Conservation (phyloP, 2,329 filamentous ascomycete species). For the Calonectria naviculata region DNA sequence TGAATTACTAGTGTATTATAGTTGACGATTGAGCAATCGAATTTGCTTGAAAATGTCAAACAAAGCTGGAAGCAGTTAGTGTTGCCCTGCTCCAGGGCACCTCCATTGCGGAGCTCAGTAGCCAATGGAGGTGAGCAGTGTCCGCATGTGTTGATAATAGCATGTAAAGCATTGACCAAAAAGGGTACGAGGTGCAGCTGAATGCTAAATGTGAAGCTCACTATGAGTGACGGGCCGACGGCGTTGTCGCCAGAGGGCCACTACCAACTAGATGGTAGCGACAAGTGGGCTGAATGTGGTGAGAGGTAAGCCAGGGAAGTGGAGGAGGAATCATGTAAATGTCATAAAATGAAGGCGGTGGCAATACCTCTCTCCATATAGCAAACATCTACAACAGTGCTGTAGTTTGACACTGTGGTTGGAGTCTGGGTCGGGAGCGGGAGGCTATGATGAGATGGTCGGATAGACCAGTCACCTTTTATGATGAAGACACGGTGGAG, state of each 20-base stretch:
- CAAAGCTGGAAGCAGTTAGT: conserved; percentile 31
- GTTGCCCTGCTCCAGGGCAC: neutral
- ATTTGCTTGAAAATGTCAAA: conserved; percentile 24
- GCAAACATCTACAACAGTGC: conserved; percentile 1
- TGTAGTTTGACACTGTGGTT: conserved; percentile 16
- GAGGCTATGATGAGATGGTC: conserved; percentile 6
- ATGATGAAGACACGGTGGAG: conserved; percentile 1
- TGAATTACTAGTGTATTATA: conserved; percentile 13
- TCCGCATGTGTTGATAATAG: conserved; percentile 7
- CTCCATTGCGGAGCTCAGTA: no score
- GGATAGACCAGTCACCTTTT: conserved; percentile 9
- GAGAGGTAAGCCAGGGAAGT: neutral
- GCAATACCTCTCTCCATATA: neutral
- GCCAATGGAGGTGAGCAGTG: conserved; percentile 12
- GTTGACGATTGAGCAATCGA: conserved; percentile 23
- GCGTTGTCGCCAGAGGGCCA: neutral
- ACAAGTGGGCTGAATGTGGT: neutral
- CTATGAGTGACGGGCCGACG: conserved; percentile 2
- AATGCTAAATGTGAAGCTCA: conserved; percentile 1
- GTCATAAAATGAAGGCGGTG: neutral
- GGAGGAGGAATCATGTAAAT: neutral
- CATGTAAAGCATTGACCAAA: neutral
- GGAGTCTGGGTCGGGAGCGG: neutral
- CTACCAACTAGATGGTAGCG: neutral
- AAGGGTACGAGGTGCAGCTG: conserved; percentile 4